Conservation (phyloP, 1,284 basidiomycete genomes). For the Ganoderma lucidum region DNA sequence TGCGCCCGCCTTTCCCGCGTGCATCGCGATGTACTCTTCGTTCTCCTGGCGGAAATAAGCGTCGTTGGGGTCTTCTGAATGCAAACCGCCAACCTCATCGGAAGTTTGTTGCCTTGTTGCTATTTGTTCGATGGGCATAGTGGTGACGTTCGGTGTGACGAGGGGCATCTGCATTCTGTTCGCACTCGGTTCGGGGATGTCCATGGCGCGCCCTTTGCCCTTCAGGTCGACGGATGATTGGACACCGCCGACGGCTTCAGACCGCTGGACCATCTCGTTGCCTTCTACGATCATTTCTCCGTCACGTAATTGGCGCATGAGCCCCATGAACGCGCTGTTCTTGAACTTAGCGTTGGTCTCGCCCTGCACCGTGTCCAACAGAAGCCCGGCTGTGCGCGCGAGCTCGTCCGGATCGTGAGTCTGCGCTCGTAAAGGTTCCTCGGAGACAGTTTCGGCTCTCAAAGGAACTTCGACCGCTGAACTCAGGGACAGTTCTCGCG, state of each 20-base stretch:
- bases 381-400: constrained; percentile 75
- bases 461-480: constrained; percentile 28
- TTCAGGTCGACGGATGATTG: constrained; percentile 55
- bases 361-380: constrained; percentile 74
- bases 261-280: constrained; percentile 75
- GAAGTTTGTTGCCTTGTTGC: constrained; percentile 10
- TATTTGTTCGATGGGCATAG: constrained; percentile 11
- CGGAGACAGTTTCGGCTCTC: constrained; percentile 34
- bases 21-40: constrained; percentile 58
- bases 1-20: constrained; percentile 5
- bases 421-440: constrained; percentile 38
- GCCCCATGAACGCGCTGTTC: constrained; percentile 86
- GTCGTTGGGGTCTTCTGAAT: constrained; percentile 58
- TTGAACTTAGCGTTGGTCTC: constrained; percentile 88
- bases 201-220: constrained; percentile 69
- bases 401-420: constrained; percentile 64
- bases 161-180: constrained; percentile 22
- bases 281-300: constrained; percentile 86
- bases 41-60: constrained; percentile 79
- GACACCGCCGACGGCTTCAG: constrained; percentile 38
- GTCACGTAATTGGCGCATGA: constrained; percentile 89
- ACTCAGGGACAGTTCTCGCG: constrained; percentile 53
- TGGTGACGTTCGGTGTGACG: constrained; percentile 18
- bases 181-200: constrained; percentile 20
- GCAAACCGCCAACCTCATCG: constrained; percentile 33